Evolutionary conservation across 257 asterid genomes (phyloP).

Genomic region (Solanum etuberosum): DNA sequence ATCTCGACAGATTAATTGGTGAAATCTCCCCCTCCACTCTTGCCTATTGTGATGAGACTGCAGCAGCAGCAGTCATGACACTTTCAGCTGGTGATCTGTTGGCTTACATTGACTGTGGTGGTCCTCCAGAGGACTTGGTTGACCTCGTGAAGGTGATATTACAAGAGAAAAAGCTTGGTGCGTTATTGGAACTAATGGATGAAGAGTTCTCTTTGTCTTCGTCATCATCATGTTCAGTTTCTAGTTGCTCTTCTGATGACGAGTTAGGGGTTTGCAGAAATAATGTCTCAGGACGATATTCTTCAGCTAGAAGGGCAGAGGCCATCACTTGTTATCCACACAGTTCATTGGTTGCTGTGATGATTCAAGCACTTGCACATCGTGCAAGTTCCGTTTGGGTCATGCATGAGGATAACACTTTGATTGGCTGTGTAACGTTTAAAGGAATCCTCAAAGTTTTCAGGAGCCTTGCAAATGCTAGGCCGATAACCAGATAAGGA

Average conservation of each 20-base stretch:
- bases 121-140: conserved; percentile 64
- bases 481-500: conserved; percentile 2
- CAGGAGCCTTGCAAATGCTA: conserved; percentile 10
- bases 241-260: conserved; percentile 58
- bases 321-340: conserved; percentile 46
- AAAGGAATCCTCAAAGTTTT: conserved; percentile 51
- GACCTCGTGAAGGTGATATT: conserved; percentile 44
- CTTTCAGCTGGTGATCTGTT: conserved; percentile 65
- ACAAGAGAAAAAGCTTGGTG: conserved; percentile 36
- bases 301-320: conserved; percentile 46
- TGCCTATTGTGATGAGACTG: conserved; percentile 56
- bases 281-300: conserved; percentile 19
- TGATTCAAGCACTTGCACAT: conserved; percentile 72
- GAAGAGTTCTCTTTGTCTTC: conserved; percentile 15
- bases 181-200: conserved; percentile 46
- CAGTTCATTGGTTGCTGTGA: conserved; percentile 68
- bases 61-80: conserved; percentile 46
- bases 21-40: conserved; percentile 66
- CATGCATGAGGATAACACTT: conserved; percentile 44
- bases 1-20: conserved; percentile 38
- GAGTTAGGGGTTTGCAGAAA: conserved; percentile 19
- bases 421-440: conserved; percentile 57
- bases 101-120: conserved; percentile 55
- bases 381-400: conserved; percentile 71
- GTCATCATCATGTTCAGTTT: conserved; percentile 14